phyloP scores from a whole-genome alignment of 495 filamentous ascomycete species.

The Chaetomium cochliodes region DNA sequence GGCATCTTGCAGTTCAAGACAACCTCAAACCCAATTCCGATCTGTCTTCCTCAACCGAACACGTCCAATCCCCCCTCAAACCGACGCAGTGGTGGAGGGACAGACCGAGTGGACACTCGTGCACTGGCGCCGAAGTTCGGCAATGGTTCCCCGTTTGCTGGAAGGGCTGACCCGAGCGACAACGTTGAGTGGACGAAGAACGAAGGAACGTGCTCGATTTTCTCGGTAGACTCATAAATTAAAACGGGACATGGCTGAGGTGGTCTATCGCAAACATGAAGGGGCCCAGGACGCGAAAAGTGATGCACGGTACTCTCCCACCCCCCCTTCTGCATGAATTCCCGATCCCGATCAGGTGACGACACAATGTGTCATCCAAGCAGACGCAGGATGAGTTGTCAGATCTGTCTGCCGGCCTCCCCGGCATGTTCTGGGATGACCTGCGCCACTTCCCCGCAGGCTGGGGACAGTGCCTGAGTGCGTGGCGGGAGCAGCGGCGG shows the following conservation, averaged over 20 bases:
- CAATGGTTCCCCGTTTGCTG: neutral
- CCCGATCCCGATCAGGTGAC: conserved; percentile 35
- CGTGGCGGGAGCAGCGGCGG: conserved; percentile 14
- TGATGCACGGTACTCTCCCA: neutral
- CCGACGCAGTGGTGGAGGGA: neutral
- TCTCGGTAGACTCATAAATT: conserved; percentile 1
- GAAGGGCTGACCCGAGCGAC: conserved; percentile 15
- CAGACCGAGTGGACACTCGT: neutral
- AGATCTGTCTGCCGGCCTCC: conserved; percentile 11
- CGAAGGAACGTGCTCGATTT: conserved; percentile 18
- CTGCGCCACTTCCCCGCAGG: conserved; percentile 18
- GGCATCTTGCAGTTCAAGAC: neutral
- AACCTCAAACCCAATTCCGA: neutral
- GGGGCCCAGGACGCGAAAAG: neutral
- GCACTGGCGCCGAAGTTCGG: neutral
- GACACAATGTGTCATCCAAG: conserved; percentile 31
- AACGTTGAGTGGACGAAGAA: conserved; percentile 10
- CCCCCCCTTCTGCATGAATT: conserved; percentile 26
- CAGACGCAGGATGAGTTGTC: conserved; percentile 34
- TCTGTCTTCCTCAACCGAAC: neutral
- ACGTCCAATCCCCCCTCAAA: too few relatives aligned
- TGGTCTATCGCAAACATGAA: conserved; percentile 33
- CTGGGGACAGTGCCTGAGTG: conserved; percentile 9
- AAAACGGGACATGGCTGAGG: conserved; percentile 19
- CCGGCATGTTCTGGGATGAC: neutral